Percentiles rank a stretch among this genome's conserved stretches.
Conservation (phyloP, 352 stramenopile species). For the Halophytophthora batemanensis region DNA sequence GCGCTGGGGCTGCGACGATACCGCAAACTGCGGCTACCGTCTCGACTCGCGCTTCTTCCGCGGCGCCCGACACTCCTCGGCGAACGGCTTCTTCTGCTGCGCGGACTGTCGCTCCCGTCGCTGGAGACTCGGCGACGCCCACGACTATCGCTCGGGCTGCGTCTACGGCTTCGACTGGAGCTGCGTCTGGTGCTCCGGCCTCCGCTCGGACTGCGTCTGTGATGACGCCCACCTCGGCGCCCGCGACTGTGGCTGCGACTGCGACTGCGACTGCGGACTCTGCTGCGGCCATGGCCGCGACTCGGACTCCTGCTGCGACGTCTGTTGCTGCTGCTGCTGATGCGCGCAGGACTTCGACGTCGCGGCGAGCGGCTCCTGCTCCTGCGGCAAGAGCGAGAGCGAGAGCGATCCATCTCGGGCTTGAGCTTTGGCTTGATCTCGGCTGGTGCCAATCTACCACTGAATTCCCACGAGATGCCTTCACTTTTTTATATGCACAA, state of each 20-base stretch:
- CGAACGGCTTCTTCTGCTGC: slow-evolving; percentile 14
- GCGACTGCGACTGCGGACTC: slow-evolving; percentile 4
- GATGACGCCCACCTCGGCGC: slow-evolving; percentile 1
- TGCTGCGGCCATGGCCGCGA: slow-evolving; percentile 9
- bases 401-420: slow-evolving; percentile 19
- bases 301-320: slow-evolving; percentile 6
- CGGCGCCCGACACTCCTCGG: slow-evolving; percentile 9
- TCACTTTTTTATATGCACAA: too few relatives aligned
- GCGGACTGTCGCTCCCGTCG: slow-evolving; percentile 1
- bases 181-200: slow-evolving; percentile 4
- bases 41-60: neutral
- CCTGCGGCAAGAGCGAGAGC: slow-evolving; percentile 14
- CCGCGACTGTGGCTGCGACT: slow-evolving; percentile 9
- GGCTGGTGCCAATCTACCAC: too few relatives aligned
- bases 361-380: slow-evolving; percentile 28
- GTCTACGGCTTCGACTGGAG: slow-evolving; percentile 4
- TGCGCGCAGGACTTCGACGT: slow-evolving; percentile 11
- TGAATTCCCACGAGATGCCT: too few relatives aligned
- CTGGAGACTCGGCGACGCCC: slow-evolving; percentile 9
- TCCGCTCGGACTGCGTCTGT: slow-evolving; percentile 1
- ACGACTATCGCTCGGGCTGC: slow-evolving; percentile 20
- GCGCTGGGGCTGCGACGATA: slow-evolving; percentile 9
- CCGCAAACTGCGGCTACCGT: neutral
- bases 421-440: neutral
- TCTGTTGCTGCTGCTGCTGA: slow-evolving; percentile 10